These are phyloP conservation scores for Aspergillus sparsus DNA, from an alignment of 495 filamentous ascomycete genomes.

Conservation along the genomic window DNA sequence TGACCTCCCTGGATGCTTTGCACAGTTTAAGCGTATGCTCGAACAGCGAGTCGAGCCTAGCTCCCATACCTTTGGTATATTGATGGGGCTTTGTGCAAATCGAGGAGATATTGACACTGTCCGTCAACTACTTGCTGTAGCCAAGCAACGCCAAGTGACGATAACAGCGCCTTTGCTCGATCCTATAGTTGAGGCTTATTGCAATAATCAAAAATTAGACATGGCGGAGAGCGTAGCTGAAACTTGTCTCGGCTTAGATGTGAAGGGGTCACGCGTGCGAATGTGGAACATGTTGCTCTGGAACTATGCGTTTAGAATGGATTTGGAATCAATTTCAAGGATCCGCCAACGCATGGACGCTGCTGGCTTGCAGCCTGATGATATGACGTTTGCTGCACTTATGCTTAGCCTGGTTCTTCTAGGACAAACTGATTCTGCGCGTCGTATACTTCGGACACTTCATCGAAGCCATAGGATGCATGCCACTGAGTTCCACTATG, in stretches of 20 bases:
- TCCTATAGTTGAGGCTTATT: conserved; percentile 67
- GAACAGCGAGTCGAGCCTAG: conserved; percentile 48
- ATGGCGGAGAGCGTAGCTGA: conserved; percentile 64
- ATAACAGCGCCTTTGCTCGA: conserved; percentile 58
- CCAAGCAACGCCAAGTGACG: conserved; percentile 43
- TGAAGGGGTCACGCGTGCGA: conserved; percentile 51
- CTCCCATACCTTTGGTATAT: conserved; percentile 62
- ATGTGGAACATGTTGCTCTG: conserved; percentile 81
- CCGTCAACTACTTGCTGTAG: conserved; percentile 60
- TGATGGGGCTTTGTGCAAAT: conserved; percentile 71
- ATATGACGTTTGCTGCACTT: conserved; percentile 70
- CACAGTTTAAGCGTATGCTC: conserved; percentile 59
- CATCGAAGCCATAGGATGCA: conserved; percentile 59
- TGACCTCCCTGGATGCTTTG: conserved; percentile 64
- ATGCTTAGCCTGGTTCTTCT: conserved; percentile 67
- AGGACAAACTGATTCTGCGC: conserved; percentile 64
- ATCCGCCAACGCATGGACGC: conserved; percentile 64
- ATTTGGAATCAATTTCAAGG: conserved; percentile 60
- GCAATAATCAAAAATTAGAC: conserved; percentile 58
- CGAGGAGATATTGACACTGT: conserved; percentile 73
- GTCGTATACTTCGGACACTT: conserved; percentile 60
- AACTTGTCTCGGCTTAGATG: conserved; percentile 37
- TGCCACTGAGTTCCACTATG: conserved; percentile 69
- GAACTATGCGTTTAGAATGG: conserved; percentile 64
- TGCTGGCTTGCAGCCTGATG: conserved; percentile 58